Percentiles rank a stretch among this genome's conserved stretches.
phyloP scores from a whole-genome alignment of 352 stramenopile genomes.

The Albugo candida region DNA sequence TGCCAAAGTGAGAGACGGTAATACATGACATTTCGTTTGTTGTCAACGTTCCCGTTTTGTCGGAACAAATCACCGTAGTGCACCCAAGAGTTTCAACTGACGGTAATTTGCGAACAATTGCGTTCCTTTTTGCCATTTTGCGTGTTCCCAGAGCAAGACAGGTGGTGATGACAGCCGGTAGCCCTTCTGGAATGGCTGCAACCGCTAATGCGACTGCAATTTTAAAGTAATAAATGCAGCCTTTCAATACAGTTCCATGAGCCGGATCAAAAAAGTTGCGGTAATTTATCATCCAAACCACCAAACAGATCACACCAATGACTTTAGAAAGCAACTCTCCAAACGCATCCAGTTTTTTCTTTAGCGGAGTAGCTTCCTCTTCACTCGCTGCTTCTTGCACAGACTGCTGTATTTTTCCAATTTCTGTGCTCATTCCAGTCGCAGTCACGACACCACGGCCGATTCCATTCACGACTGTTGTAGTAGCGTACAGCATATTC shows the following conservation, averaged over 20 bases:
- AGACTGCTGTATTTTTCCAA: constrained; percentile 93
- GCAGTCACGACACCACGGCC: constrained; percentile 86
- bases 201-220: constrained; percentile 97
- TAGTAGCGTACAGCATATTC: constrained; percentile 97
- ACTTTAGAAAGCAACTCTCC: constrained; percentile 90
- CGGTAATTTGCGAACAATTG: constrained; percentile 95
- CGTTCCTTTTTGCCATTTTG: constrained; percentile 95
- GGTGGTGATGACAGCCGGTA: constrained; percentile 96
- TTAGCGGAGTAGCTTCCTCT: constrained; percentile 91
- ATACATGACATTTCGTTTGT: constrained; percentile 95
- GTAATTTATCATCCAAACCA: constrained; percentile 94
- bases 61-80: constrained; percentile 88
- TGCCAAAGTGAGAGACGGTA: constrained; percentile 51
- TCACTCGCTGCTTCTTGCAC: constrained; percentile 86
- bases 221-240: constrained; percentile 98
- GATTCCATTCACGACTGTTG: constrained; percentile 92
- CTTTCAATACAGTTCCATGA: constrained; percentile 82
- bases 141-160: constrained; percentile 90
- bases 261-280: constrained; percentile 90
- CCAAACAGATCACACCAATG: constrained; percentile 94
- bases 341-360: constrained; percentile 98
- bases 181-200: constrained; percentile 96
- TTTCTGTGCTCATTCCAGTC: constrained; percentile 97
- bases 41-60: constrained; percentile 91
- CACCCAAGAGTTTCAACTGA: constrained; percentile 96